phyloP scores from a whole-genome alignment of 2,329 filamentous ascomycete genomes.

The Phoma sp. region DNA sequence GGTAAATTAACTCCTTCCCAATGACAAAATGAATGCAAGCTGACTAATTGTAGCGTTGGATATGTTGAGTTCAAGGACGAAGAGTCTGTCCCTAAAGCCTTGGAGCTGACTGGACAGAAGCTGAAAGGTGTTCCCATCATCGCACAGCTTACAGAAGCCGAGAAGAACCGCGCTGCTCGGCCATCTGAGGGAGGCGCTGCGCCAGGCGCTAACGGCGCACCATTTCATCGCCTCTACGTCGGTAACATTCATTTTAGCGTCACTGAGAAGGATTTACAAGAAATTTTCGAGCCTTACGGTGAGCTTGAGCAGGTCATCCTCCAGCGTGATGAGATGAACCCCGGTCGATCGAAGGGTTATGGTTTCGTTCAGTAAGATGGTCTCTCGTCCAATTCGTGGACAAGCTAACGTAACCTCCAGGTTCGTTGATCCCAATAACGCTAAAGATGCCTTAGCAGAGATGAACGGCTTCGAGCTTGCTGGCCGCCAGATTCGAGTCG shows the following conservation, averaged over 20 bases:
- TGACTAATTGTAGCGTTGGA: constrained; percentile 74
- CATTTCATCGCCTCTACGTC: constrained; percentile 97
- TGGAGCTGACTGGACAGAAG: constrained; percentile 98
- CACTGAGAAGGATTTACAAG: constrained; percentile 92
- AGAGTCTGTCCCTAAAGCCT: constrained; percentile 89
- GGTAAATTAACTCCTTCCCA: constrained; percentile 63
- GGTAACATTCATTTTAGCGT: constrained; percentile 99
- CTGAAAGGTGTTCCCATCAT: constrained; percentile 98
- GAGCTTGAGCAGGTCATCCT: constrained; percentile 97
- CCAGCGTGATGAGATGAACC: constrained; percentile 87
- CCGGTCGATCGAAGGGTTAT: constrained; percentile 72
- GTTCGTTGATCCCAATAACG: constrained; percentile 87
- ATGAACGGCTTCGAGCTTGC: constrained; percentile 99
- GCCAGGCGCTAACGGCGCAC: constrained; percentile 78
- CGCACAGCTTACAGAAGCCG: constrained; percentile 96
- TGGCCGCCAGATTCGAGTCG: constrained; percentile 95
- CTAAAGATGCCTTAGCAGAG: constrained; percentile 93
- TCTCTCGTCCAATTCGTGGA: not conserved
- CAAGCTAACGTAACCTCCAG: constrained; percentile 59
- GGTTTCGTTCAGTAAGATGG: constrained; percentile 93
- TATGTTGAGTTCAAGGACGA: constrained; percentile 99
- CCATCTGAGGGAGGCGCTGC: constrained; percentile 66
- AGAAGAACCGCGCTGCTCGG: constrained; percentile 97
- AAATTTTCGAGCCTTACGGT: constrained; percentile 96
- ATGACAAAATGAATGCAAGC: constrained; percentile 23